Evolutionary conservation across 208 protist genomes (phyloP).

Genomic region (Trypanosoma platydactyli): DNA sequence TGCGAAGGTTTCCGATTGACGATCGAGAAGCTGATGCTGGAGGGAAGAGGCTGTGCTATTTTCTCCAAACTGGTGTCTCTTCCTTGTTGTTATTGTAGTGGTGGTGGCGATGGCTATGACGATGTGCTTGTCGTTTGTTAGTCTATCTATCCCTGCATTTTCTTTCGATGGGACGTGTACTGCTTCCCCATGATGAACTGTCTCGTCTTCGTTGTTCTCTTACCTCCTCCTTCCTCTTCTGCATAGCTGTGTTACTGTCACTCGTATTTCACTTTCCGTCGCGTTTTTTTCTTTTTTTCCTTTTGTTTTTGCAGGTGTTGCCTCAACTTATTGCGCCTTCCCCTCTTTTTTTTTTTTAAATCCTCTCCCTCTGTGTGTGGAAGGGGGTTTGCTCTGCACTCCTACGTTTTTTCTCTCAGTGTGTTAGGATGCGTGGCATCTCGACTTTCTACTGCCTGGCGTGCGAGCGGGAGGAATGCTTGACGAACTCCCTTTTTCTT

Average conservation of each 20-base stretch:
- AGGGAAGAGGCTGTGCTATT: background rate
- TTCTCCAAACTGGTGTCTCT: background rate
- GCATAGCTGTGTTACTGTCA: background rate
- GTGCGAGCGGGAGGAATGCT: constrained; percentile 67
- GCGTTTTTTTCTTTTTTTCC: constrained; percentile 3
- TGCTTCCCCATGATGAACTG: too few relatives aligned
- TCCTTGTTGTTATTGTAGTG: constrained; percentile 2
- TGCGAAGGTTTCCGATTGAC: background rate
- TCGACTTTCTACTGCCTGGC: constrained; percentile 58
- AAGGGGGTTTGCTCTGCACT: background rate
- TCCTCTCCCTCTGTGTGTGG: background rate
- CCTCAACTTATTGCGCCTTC: too few relatives aligned
- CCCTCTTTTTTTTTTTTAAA: constrained; percentile 5
- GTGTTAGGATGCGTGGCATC: constrained; percentile 56
- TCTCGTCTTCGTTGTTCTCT: too few relatives aligned
- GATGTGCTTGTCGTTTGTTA: too few relatives aligned
- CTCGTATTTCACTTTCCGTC: background rate
- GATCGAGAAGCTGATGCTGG: background rate
- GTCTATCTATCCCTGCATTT: too few relatives aligned
- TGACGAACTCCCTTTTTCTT: constrained; percentile 55
- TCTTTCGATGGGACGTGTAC: too few relatives aligned
- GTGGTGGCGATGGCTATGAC: too few relatives aligned
- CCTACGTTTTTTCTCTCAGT: background rate
- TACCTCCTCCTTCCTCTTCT: too few relatives aligned
- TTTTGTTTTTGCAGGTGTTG: background rate